Evolutionary conservation across 139 green algal species (phyloP).

Genomic region (Micractinium conductrix): DNA sequence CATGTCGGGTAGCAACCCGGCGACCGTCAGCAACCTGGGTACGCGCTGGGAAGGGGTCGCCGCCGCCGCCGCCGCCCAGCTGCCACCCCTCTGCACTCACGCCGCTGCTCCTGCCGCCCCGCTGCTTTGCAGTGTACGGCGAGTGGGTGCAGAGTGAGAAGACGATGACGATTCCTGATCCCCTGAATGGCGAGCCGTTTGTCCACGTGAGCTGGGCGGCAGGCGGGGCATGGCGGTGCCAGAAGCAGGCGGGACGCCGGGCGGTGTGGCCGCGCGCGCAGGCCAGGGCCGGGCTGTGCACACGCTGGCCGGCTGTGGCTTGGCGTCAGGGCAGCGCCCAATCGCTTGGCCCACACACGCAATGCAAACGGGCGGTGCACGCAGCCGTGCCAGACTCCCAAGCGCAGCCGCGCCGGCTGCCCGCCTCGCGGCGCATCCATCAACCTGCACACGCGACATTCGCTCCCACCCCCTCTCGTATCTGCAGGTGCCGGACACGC

Average conservation of each 20-base stretch:
- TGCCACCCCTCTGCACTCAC: background rate
- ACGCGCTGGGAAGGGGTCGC: no score
- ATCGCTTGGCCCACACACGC: no score
- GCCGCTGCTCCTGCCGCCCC: background rate
- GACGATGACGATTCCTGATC: conserved; percentile 74
- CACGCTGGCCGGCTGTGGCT: no score
- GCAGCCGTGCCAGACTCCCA: no score
- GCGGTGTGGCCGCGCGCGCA: no score
- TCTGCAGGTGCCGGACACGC: conserved; percentile 68
- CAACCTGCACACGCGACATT: background rate
- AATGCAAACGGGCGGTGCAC: background rate
- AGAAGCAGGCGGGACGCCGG: no score
- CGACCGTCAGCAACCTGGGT: conserved; percentile 70
- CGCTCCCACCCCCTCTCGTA: background rate
- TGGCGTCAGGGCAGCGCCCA: no score
- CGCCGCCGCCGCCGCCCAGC: background rate
- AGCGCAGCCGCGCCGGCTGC: no score
- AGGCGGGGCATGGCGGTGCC: no score
- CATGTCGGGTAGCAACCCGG: conserved; percentile 60
- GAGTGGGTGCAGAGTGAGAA: conserved; percentile 62
- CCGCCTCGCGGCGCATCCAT: no score
- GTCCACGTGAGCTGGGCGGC: conserved; percentile 47
- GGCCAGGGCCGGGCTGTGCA: no score
- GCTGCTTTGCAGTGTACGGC: conserved; percentile 69
- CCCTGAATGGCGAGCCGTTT: conserved; percentile 84